Conservation (phyloP, 306 rosid species). For the Rosa chinensis region DNA sequence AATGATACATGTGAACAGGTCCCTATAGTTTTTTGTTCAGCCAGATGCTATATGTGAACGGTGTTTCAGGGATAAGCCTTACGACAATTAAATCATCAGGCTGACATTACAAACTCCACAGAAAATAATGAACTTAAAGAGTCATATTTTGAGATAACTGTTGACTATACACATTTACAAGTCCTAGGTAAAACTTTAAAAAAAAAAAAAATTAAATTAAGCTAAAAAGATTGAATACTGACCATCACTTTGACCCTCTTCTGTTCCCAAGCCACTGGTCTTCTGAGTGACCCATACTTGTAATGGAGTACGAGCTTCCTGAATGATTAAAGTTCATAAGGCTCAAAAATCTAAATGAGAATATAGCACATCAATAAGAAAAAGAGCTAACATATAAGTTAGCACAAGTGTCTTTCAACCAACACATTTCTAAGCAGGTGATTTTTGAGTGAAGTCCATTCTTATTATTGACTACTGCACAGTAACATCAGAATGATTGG, state of each 20-base stretch:
- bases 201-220: background rate
- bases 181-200: background rate
- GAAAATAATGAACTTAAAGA: slow-evolving; percentile 2
- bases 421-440: background rate
- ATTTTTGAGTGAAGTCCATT: background rate
- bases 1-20: background rate
- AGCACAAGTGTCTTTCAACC: background rate
- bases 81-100: background rate
- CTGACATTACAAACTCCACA: background rate
- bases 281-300: slow-evolving; percentile 93
- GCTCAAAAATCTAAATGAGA: slow-evolving; percentile 14
- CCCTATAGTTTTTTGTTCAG: background rate
- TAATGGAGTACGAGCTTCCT: slow-evolving; percentile 91
- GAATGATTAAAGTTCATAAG: slow-evolving; percentile 33
- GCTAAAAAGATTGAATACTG: slow-evolving; percentile 22
- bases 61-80: background rate
- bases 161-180: background rate
- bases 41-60: background rate
- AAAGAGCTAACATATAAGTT: slow-evolving; percentile 15
- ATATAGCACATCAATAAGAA: slow-evolving; percentile 1
- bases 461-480: background rate
- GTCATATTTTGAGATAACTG: slow-evolving; percentile 14
- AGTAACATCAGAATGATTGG: background rate
- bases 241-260: slow-evolving; percentile 65
- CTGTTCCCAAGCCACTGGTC: slow-evolving; percentile 61